These are phyloP conservation scores for Aspergillus latus DNA, from an alignment of 2,329 filamentous ascomycete species.

Conservation along the genomic window DNA sequence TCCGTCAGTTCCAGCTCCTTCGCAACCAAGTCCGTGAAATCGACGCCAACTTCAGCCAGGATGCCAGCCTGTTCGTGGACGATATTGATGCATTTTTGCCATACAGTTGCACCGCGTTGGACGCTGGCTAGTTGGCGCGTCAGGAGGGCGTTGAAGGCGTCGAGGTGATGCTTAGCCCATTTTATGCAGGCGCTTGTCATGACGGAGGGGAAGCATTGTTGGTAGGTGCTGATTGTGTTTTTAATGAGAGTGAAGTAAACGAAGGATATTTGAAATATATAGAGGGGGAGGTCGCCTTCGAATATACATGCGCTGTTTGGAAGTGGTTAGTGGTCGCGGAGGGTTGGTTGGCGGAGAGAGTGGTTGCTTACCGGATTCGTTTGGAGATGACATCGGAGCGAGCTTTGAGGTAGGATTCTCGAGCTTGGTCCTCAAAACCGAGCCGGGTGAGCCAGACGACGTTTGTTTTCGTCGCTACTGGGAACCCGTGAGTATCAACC, in stretches of 20 bases:
- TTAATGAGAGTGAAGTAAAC: conserved; percentile 94
- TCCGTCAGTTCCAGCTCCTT: conserved; percentile 44
- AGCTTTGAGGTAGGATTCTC: conserved; percentile 81
- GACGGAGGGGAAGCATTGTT: conserved; percentile 76
- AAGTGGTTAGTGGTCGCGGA: conserved; percentile 17
- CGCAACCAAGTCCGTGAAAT: conserved; percentile 81
- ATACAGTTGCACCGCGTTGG: conserved; percentile 70
- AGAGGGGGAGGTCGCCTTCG: conserved; percentile 85
- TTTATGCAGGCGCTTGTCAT: conserved; percentile 95
- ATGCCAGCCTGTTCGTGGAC: conserved; percentile 78
- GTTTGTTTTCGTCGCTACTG: conserved; percentile 74
- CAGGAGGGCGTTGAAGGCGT: conserved; percentile 82
- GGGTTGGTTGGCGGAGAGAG: neutral
- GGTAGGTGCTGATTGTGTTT: conserved; percentile 88
- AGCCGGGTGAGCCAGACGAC: conserved; percentile 81
- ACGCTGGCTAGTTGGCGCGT: conserved; percentile 84
- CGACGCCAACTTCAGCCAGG: conserved; percentile 80
- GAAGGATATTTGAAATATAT: conserved; percentile 93
- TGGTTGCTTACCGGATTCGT: conserved; percentile 70
- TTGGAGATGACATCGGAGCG: conserved; percentile 76
- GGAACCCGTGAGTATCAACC: conserved; percentile 73
- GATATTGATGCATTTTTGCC: conserved; percentile 78
- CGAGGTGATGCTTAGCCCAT: conserved; percentile 95
- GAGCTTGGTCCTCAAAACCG: conserved; percentile 84
- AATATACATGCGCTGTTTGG: conserved; percentile 80